Evolutionary conservation across 1,284 basidiomycete genomes (phyloP).

Genomic region (Cryptococcus sp.): DNA sequence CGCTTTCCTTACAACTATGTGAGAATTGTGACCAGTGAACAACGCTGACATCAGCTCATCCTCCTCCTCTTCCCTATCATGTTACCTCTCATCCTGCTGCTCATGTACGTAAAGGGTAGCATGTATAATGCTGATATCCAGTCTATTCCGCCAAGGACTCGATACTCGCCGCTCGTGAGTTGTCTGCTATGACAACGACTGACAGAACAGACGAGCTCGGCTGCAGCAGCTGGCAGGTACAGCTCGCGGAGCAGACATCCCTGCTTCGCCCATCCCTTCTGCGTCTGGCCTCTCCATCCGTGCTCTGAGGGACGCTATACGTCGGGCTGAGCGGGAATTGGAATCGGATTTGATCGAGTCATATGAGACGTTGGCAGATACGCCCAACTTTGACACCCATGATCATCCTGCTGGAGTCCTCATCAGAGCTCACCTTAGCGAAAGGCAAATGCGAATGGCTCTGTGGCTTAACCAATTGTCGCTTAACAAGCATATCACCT

Average conservation of each 20-base stretch:
- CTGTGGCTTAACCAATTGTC: slow-evolving; percentile 41
- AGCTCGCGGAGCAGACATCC: slow-evolving; percentile 16
- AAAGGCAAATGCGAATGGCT: slow-evolving; percentile 41
- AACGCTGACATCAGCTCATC: slow-evolving; percentile 55
- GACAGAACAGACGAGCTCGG: slow-evolving; percentile 23
- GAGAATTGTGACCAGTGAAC: slow-evolving; percentile 36
- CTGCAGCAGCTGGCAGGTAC: slow-evolving; percentile 28
- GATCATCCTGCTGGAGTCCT: slow-evolving; percentile 17
- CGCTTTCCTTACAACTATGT: slow-evolving; percentile 74
- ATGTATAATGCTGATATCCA: slow-evolving; percentile 4
- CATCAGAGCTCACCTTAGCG: slow-evolving; percentile 11
- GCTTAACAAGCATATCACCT: slow-evolving; percentile 39
- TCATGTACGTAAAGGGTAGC: slow-evolving; percentile 26
- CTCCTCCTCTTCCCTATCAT: slow-evolving; percentile 66
- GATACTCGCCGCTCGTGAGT: slow-evolving; percentile 40
- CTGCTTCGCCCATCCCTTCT: slow-evolving; percentile 17
- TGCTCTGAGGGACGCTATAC: slow-evolving; percentile 33
- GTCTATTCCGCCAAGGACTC: slow-evolving; percentile 33
- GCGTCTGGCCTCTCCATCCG: slow-evolving; percentile 35
- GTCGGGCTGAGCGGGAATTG: slow-evolving; percentile 36
- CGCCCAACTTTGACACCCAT: slow-evolving; percentile 8
- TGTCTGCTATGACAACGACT: not conserved
- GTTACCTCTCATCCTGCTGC: slow-evolving; percentile 54
- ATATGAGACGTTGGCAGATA: too few relatives aligned
- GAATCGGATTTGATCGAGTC: slow-evolving; percentile 40